Conservation (phyloP, 1,284 basidiomycete genomes). For the Puccinia triticina region DNA sequence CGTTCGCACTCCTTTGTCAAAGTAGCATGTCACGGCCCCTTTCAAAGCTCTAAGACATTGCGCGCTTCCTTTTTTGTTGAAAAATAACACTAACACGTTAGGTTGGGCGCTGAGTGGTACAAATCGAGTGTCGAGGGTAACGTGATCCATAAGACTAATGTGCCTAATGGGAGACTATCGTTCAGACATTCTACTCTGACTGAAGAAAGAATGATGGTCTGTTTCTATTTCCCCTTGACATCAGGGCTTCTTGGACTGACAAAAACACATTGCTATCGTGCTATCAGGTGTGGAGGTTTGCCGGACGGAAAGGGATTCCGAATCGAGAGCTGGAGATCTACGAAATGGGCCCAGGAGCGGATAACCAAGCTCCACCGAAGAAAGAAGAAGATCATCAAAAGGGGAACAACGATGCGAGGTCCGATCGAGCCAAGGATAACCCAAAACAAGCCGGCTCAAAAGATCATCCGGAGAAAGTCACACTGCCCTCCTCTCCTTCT, state of each 20-base stretch:
- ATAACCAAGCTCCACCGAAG: background rate
- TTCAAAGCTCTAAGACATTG: conserved; percentile 76
- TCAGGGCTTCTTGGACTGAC: background rate
- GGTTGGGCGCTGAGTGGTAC: conserved; percentile 51
- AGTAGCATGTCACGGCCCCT: conserved; percentile 60
- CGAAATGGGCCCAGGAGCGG: background rate
- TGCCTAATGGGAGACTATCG: conserved; percentile 83
- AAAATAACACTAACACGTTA: background rate
- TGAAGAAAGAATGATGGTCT: conserved; percentile 67
- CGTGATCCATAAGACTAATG: conserved; percentile 70
- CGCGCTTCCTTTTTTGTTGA: conserved; percentile 65
- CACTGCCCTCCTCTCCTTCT: background rate
- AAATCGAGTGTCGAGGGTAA: conserved; percentile 59
- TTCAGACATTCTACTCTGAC: conserved; percentile 87
- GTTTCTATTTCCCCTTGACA: background rate
- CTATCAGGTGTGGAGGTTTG: conserved; percentile 42
- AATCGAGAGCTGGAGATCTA: conserved; percentile 22
- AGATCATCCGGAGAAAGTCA: background rate
- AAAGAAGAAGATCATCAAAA: background rate
- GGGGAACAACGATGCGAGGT: background rate
- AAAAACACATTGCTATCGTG: background rate
- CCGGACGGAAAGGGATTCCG: conserved; percentile 40
- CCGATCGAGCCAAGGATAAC: background rate
- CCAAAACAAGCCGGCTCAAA: background rate
- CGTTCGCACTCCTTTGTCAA: background rate